Evolutionary conservation across 2,329 filamentous ascomycete species (phyloP), one percentile per base, ranked within the genome.

Genomic region (Trichoderma endophyticum): DNA sequence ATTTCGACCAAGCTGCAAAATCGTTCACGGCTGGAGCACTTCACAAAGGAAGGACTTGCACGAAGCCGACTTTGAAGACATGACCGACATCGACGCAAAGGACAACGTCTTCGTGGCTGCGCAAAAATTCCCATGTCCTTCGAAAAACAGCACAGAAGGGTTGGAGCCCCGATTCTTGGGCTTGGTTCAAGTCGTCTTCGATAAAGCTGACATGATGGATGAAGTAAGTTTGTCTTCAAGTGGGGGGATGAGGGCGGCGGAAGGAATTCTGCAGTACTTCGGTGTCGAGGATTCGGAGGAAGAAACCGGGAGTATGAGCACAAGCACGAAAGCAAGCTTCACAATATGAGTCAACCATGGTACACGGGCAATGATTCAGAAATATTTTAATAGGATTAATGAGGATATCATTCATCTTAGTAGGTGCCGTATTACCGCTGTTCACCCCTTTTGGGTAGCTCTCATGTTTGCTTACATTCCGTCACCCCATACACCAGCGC

Each of bases 151-250:
- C 18, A 54, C 54, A 36, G 34, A 60, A 15, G 59, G 56, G 21
- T 26, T 28, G 12, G 67, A 70, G 36, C 67, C 66, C 6, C 67
- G 57, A 2, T 61, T 65, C 36, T 32, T 73, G 9, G 61, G 71
- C 7, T 36, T 73, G 26, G 48, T 51, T 8, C 67, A 73, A 51
- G 51, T 71, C 21, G 60, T 73, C 14, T 73, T 71, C 48, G 71
- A 73, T 60, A 54, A 57, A 32, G 11, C 36, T 6, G 24, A 24
- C 2, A 61, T 70, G 67, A 28, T 69, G 54, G 70, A 71, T 9
- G 70, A 71, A 34, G 12, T 71, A 6, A 14, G 34, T 6, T 8
- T 66, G 21, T 48, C 62, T 14, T 28, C 63, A 8, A 68, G 61
- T 6, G 14, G 21, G 21, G 48, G 30, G 0, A 15, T 15, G 15